Evolutionary conservation across 1,284 basidiomycete species (phyloP).

Genomic region (Sutorius eximius): DNA sequence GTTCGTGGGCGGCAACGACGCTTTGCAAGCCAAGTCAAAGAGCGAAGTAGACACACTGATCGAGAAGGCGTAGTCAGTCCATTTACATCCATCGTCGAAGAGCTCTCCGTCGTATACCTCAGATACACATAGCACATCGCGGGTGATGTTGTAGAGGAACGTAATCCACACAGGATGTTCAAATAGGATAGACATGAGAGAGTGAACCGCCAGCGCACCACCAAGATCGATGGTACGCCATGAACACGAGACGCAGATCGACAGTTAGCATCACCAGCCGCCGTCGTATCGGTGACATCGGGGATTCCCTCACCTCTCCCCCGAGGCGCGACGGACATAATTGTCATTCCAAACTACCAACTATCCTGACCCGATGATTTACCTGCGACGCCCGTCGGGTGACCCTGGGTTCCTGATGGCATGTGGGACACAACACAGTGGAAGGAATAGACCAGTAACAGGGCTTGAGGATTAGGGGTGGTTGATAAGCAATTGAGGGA

Average conservation of each 20-base stretch:
- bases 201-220: neutral
- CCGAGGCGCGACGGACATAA: neutral
- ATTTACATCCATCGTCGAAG: neutral
- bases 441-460: neutral
- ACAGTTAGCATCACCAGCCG: neutral
- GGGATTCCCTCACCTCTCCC: neutral
- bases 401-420: neutral
- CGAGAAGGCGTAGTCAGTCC: conserved; percentile 6
- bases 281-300: neutral
- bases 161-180: neutral
- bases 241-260: neutral
- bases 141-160: neutral
- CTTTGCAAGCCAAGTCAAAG: conserved; percentile 10
- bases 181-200: neutral
- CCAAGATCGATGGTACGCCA: neutral
- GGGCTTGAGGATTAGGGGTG: neutral
- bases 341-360: neutral
- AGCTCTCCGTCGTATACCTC: conserved; percentile 4
- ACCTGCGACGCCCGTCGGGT: neutral
- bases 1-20: conserved; percentile 27
- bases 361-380: neutral
- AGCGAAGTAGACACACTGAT: conserved; percentile 14
- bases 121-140: neutral
- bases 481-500: neutral
- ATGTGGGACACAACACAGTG: neutral